A percentile compares a stretch with the other conserved stretches of the same genome.
Conservation (phyloP, 1,284 basidiomycete genomes). For the Melampsora americana region DNA sequence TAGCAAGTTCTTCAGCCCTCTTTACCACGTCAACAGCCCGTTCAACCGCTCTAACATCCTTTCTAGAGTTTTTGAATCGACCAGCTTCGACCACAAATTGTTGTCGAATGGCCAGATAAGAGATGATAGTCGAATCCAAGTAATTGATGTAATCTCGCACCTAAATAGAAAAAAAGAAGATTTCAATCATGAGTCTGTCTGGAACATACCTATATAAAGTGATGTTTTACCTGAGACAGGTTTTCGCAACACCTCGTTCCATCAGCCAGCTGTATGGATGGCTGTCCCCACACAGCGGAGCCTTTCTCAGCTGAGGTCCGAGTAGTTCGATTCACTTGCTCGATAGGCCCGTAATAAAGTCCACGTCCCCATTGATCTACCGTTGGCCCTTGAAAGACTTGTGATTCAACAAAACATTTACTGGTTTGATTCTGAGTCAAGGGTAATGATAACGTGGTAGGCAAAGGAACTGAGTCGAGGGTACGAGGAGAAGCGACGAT, state of each 20-base stretch:
- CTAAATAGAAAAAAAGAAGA: neutral
- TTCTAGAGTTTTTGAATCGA: slow-evolving; percentile 32
- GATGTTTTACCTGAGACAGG: slow-evolving; percentile 5
- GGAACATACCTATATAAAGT: neutral
- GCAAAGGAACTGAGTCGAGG: slow-evolving; percentile 6
- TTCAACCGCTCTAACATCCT: slow-evolving; percentile 7
- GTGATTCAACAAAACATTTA: slow-evolving; percentile 7
- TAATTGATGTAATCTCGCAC: slow-evolving; percentile 37
- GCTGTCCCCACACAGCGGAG: slow-evolving; percentile 19
- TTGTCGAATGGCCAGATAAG: slow-evolving; percentile 35
- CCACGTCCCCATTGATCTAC: slow-evolving; percentile 14
- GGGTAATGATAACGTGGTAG: slow-evolving; percentile 28
- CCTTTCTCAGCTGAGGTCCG: neutral
- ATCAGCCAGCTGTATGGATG: slow-evolving; percentile 18
- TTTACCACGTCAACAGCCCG: slow-evolving; percentile 29
- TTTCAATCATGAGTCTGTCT: neutral
- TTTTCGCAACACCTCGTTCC: slow-evolving; percentile 26
- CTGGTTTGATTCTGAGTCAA: neutral
- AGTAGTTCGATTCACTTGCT: slow-evolving; percentile 1
- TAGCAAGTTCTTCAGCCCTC: slow-evolving; percentile 12
- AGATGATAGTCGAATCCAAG: slow-evolving; percentile 32
- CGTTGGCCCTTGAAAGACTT: slow-evolving; percentile 19
- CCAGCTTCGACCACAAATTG: slow-evolving; percentile 39
- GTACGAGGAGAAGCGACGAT: neutral
- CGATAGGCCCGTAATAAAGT: slow-evolving; percentile 18